Base-by-base conservation (phyloP, 2,329 filamentous ascomycete genomes). In the Harringtonia aguacate region DNA sequence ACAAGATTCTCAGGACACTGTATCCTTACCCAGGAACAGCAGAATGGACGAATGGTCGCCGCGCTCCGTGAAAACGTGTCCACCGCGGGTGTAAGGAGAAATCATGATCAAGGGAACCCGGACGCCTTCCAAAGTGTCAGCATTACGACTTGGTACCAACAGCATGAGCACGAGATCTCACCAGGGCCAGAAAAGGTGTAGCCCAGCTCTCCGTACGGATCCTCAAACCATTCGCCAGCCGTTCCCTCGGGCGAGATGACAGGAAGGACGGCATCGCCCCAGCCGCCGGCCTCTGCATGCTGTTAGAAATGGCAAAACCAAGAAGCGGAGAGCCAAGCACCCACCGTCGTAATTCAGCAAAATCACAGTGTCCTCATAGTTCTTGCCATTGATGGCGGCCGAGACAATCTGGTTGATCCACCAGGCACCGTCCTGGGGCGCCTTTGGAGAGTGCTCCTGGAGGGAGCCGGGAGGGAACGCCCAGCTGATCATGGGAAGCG, bases 1-100 rank as follows among this genome's bases (percentile, higher is more conserved):
- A 20, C 9, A 10, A 18, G 73, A 18, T 29, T 18, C 15, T n/a
- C 10, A 2, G 10, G 15, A 28, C n/a, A n/a, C n/a, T n/a, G n/a
- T 39, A 17, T 31, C 3, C 51, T 68, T 56, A 54, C 75, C 72
- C 1, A 76, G 53, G 50, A 76, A 75, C 35, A 72, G 56, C 24
- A 75, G 70, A 46, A 75, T 72, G 0, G 72, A 75, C 49, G 65
- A 73, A 55, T 76, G 73, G 51, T 76, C 73, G 6, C 66, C 62
- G 36, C 70, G 68, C 52, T 75, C 72, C 1, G 69, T 72, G 48
- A 72, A 74, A 3, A 76, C 70, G 20, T 70, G 65, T 9, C 67
- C 68, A 12, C 69, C 68, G 14, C 72, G 68, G 0, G 72, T 76
- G 64, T 69, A 76, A 0, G 72, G 72, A 0, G 72, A 75, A 44